These are phyloP conservation scores for Centella asiatica DNA, from an alignment of 129 eudicot genomes.

Conservation along the genomic window DNA sequence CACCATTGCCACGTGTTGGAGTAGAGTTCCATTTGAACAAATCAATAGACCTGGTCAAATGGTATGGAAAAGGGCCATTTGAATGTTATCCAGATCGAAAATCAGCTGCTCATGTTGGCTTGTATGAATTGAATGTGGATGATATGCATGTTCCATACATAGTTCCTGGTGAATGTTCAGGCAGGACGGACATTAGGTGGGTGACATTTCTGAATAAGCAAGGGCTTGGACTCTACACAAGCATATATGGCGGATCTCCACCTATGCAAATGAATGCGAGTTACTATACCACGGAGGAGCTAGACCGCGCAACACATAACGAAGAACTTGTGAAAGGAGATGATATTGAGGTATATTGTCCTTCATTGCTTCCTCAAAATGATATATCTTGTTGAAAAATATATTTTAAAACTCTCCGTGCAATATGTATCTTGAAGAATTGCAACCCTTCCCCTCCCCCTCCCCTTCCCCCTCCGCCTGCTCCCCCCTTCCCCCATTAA, in stretches of 20 bases:
- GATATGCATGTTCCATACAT: slow-evolving; percentile 95
- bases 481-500: too few species aligned
- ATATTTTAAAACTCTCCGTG: neutral
- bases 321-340: slow-evolving; percentile 68
- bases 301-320: slow-evolving; percentile 72
- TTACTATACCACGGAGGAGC: slow-evolving; percentile 72
- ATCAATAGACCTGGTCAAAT: slow-evolving; percentile 44
- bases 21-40: slow-evolving; percentile 72
- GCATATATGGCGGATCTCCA: slow-evolving; percentile 52
- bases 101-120: slow-evolving; percentile 77
- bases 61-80: slow-evolving; percentile 98
- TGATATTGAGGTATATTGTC: slow-evolving; percentile 64
- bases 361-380: neutral
- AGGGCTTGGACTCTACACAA: slow-evolving; percentile 63
- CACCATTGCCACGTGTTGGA: slow-evolving; percentile 95
- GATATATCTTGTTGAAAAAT: neutral
- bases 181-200: slow-evolving; percentile 97
- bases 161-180: slow-evolving; percentile 77
- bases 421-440: neutral
- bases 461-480: too few species aligned
- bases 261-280: slow-evolving; percentile 96
- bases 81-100: slow-evolving; percentile 98
- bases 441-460: too few species aligned
- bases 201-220: slow-evolving; percentile 54
- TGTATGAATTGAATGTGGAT: slow-evolving; percentile 53